Base-by-base conservation (phyloP, 2,329 filamentous ascomycete species). In the Colletotrichum endophyticum region DNA sequence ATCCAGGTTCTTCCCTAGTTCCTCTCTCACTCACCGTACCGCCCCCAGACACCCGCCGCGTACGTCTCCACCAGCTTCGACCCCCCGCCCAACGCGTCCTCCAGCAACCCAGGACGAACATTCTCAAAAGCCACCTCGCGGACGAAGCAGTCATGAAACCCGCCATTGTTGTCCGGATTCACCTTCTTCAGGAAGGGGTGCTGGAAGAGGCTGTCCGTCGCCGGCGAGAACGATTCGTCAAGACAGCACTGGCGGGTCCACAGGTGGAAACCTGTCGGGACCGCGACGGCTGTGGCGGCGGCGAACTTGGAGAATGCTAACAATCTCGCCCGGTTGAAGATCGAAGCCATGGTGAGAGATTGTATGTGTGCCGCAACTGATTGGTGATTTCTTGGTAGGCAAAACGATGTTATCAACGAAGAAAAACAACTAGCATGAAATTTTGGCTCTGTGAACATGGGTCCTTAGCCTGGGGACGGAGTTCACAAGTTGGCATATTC, bases 211-310 rank as follows among this genome's bases (percentile, higher is more conserved):
- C 69, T 28, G 4, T 69, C 61, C 16, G 56, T 66, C 5, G 56
- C 44, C 19, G 72, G 70, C 5, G 69, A 62, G 49, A 77, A 78
- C 3, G 64, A 53, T 2, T 73, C 72, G 6, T 75, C 72, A n/a
- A 78, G 77, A 6, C 5, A 39, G 64, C 75, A 75, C 3, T 66
- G 66, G 13, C 71, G 66, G 25, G 75, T 77, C 77, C 75, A 78
- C 22, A 66, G 32, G n/a, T 72, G 25, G 15, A 78, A 81, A 78
- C 66, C 67, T 13, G 34, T 32, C 3, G 72, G 59, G 7, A 56
- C 62, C 5, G 19, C 32, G 13, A 71, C 30, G 19, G 72, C 53
- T 8, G 71, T 56, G 53, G 61, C 72, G 13, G 63, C 66, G 6
- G 27, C 39, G n/a, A 64, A 9, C 30, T 71, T 66, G 71, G 72